Conservation (phyloP, 768 basidiomycete genomes). For the Termitomyces bulborhizus region DNA sequence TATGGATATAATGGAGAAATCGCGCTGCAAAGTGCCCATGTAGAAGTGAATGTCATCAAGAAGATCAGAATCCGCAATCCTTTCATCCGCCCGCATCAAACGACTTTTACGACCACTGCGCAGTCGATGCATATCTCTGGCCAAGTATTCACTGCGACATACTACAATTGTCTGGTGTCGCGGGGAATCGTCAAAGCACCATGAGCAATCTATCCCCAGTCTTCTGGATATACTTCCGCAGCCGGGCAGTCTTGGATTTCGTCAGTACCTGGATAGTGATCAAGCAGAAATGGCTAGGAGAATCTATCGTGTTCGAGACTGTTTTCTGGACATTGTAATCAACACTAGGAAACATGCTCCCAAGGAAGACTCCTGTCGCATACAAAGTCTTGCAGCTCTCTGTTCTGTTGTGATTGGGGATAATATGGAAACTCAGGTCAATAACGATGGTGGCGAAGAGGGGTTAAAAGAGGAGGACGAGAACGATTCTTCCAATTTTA, state of each 20-base stretch:
- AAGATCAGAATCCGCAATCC: slow-evolving; percentile 1
- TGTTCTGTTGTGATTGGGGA: slow-evolving; percentile 44
- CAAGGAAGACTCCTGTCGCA: slow-evolving; percentile 12
- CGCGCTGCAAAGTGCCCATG: background rate
- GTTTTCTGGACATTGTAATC: slow-evolving; percentile 45
- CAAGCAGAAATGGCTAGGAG: slow-evolving; percentile 34
- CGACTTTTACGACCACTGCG: slow-evolving; percentile 20
- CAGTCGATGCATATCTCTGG: slow-evolving; percentile 16
- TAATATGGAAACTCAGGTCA: slow-evolving; percentile 29
- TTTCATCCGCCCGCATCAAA: slow-evolving; percentile 17
- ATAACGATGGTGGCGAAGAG: slow-evolving; percentile 10
- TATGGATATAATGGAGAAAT: background rate
- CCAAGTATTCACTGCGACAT: slow-evolving; percentile 4
- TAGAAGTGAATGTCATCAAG: slow-evolving; percentile 6
- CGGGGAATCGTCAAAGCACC: background rate
- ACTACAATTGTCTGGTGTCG: background rate
- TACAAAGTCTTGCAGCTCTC: slow-evolving; percentile 33
- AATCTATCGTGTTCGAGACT: slow-evolving; percentile 49
- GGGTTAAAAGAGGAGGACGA: slow-evolving; percentile 17
- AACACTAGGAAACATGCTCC: slow-evolving; percentile 18
- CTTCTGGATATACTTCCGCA: slow-evolving; percentile 33
- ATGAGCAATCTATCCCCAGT: slow-evolving; percentile 10
- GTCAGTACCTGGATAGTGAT: slow-evolving; percentile 26
- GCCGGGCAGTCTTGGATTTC: slow-evolving; percentile 26
- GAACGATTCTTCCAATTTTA: slow-evolving; percentile 19